Evolutionary conservation across 2,329 filamentous ascomycete species (phyloP).

Genomic region (Diaporthe vaccinii): DNA sequence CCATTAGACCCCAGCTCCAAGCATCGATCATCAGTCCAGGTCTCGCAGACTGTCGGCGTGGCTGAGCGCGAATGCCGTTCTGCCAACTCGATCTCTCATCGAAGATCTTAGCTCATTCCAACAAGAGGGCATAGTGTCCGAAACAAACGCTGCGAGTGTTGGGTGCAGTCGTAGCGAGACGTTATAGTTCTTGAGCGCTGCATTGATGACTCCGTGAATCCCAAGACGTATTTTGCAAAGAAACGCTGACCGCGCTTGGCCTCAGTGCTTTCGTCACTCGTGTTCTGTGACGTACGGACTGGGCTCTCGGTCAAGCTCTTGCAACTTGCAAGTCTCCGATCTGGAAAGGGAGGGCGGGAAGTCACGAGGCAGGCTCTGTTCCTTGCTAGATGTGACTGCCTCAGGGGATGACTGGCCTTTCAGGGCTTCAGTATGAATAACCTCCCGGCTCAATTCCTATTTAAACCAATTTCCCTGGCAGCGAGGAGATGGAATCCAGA

Average conservation of each 20-base stretch:
- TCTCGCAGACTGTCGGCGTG: too few relatives aligned
- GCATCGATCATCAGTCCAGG: too few relatives aligned
- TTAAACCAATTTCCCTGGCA: not conserved
- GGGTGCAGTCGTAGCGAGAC: not conserved
- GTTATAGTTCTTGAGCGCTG: not conserved
- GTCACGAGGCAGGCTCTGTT: not conserved
- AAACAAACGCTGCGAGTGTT: not conserved
- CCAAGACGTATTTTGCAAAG: not conserved
- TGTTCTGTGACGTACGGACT: not conserved
- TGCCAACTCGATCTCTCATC: not conserved
- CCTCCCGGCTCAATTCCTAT: not conserved
- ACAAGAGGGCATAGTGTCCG: not conserved
- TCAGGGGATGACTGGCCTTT: not conserved
- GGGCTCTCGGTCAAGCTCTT: not conserved
- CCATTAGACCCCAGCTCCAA: too few relatives aligned
- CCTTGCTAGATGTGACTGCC: not conserved
- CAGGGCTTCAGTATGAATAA: not conserved
- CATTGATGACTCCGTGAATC: not conserved
- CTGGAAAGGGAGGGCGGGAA: too few relatives aligned
- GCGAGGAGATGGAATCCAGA: not conserved
- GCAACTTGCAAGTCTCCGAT: not conserved
- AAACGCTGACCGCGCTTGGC: too few relatives aligned
- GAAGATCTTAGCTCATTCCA: not conserved
- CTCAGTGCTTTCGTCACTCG: not conserved
- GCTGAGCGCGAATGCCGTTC: too few relatives aligned